Evolutionary conservation across 495 filamentous ascomycete genomes (phyloP).

Genomic region (Penicillium desertorum): DNA sequence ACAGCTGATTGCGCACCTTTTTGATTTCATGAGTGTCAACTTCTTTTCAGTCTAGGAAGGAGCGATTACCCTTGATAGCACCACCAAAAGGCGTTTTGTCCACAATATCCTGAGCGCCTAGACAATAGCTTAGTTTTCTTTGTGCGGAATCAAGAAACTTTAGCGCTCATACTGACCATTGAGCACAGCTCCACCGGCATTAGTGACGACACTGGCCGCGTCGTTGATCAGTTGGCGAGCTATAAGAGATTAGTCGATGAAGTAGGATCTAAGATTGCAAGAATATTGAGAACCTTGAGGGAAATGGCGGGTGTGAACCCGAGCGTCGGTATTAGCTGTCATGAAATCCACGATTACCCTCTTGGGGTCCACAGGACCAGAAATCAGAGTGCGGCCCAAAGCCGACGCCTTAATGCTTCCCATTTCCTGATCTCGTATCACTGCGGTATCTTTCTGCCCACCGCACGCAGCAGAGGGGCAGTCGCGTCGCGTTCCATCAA

Average conservation of each 20-base stretch:
- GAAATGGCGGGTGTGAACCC: slow-evolving; percentile 3
- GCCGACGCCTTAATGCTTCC: slow-evolving; percentile 44
- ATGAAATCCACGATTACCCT: slow-evolving; percentile 39
- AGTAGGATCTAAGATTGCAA: neutral
- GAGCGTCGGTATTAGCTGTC: slow-evolving; percentile 6
- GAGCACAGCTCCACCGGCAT: slow-evolving; percentile 32
- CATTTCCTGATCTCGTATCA: slow-evolving; percentile 50
- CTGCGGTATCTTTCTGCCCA: slow-evolving; percentile 43
- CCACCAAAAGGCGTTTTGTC: slow-evolving; percentile 14
- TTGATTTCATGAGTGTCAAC: neutral
- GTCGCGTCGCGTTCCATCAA: slow-evolving; percentile 58
- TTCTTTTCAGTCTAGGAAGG: neutral
- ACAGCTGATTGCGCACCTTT: slow-evolving; percentile 14
- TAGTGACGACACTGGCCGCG: slow-evolving; percentile 16
- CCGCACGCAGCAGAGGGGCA: slow-evolving; percentile 53
- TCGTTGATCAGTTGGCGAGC: slow-evolving; percentile 16
- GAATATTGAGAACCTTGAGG: neutral
- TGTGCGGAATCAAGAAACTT: neutral
- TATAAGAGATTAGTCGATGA: slow-evolving; percentile 1
- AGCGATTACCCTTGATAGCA: slow-evolving; percentile 11
- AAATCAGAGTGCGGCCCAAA: slow-evolving; percentile 56
- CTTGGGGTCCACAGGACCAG: slow-evolving; percentile 51
- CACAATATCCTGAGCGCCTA: slow-evolving; percentile 11
- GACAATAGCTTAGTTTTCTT: neutral
- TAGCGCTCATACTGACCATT: slow-evolving; percentile 8